Base-by-base conservation (phyloP, 805 yeast species). In the Wickerhamomyces sydowiorum region DNA sequence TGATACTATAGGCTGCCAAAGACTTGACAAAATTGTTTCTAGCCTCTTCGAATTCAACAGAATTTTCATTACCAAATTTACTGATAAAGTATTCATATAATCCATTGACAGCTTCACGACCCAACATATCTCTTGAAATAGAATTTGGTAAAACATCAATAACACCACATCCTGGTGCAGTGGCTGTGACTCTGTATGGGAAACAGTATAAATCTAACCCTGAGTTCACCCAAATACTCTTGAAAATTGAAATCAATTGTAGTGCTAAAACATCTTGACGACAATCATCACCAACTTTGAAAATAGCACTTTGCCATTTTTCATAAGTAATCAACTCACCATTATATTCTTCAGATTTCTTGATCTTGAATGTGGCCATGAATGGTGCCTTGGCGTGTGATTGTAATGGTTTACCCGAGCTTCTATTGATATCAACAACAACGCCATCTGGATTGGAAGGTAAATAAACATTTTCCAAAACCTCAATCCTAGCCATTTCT, bases 311-410 rank as follows among this genome's bases (percentile, higher is more conserved):
- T 58, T 89, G 89, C 95, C 95, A 85, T 50, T 72, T 76, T 39
- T 86, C 91, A 38, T 76, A 60, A 5, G 74, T 71, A 6, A 57
- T 49, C n/a, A 48, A 50, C 23, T 57, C 72, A 35, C 72, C 74
- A 13, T 58, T 56, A 18, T 67, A 70, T 14, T 64, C 63, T 15
- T 75, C 70, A 5, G 77, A 76, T 52, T 79, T 81, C 37, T 75
- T 73, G 51, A 93, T 89, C 62, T 80, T 85, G 71, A 93, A 93
- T 1, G 95, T 83, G 0, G 99, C 99, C 90, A 93, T 75, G 60
- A 89, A 93, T 30, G 99, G 99, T 0, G 99, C 98, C 61, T 93
- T 93, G 13, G 99, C 99, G 61, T 93, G 99, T 12, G 96, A 86
- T 65, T 93, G 99, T 52, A 93, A 69, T 8, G 99, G 99, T 54